Evolutionary conservation across 2,329 filamentous ascomycete species (phyloP).

Genomic region (Venturia nashicola): DNA sequence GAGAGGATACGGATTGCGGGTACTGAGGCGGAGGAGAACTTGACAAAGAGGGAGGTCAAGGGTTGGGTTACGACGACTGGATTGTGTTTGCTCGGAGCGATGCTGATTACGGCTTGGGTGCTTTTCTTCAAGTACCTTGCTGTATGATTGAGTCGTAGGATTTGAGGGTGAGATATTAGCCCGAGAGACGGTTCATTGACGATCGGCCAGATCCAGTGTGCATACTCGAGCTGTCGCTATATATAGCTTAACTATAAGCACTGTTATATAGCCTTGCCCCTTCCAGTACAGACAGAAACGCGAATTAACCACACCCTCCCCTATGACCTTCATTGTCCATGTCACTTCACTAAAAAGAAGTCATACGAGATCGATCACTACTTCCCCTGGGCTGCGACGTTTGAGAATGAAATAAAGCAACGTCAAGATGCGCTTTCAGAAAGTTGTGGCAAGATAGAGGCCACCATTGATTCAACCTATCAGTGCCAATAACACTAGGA

Average conservation of each 20-base stretch:
- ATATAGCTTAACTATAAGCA: not conserved
- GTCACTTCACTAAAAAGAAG: too few species aligned
- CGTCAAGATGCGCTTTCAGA: too few species aligned
- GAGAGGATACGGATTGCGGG: not conserved
- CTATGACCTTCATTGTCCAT: too few species aligned
- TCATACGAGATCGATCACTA: conserved; percentile 35
- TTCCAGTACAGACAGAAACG: too few species aligned
- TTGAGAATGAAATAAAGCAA: conserved; percentile 16
- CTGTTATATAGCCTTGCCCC: too few species aligned
- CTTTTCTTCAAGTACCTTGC: not conserved
- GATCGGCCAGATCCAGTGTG: not conserved
- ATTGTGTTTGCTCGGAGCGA: not conserved
- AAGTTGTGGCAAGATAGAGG: too few species aligned
- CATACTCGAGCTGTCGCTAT: not conserved
- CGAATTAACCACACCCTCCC: too few species aligned
- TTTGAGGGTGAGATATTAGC: too few species aligned
- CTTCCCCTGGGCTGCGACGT: conserved; percentile 36
- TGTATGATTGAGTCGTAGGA: not conserved
- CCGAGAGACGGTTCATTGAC: not conserved
- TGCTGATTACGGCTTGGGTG: not conserved
- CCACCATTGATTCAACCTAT: too few species aligned
- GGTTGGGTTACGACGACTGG: not conserved
- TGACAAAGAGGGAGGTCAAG: not conserved
- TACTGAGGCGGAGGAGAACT: not conserved
- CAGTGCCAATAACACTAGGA: conserved; percentile 13